Evolutionary conservation across 108 stramenopile species (phyloP).

Genomic region (Cyclotella atomus): DNA sequence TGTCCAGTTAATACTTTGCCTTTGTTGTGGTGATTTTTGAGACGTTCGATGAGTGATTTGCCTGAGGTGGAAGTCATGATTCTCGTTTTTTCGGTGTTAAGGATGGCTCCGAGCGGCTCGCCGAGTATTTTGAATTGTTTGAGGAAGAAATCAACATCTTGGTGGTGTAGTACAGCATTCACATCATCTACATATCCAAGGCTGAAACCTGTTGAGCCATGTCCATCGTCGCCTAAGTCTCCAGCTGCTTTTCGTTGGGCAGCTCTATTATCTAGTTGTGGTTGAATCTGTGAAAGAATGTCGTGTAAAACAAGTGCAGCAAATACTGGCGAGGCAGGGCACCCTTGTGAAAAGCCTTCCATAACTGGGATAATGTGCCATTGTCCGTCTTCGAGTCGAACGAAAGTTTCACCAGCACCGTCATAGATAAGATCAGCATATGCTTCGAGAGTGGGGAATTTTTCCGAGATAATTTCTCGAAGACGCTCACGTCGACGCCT

Average conservation of each 20-base stretch:
- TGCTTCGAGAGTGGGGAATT: neutral
- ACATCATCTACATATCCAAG: neutral
- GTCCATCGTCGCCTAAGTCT: neutral
- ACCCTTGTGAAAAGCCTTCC: neutral
- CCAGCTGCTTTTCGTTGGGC: neutral
- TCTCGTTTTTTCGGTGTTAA: neutral
- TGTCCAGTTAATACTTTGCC: neutral
- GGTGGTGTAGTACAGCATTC: neutral
- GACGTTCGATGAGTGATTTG: neutral
- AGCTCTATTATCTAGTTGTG: neutral
- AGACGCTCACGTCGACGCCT: neutral
- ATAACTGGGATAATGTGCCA: neutral
- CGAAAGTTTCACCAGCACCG: neutral
- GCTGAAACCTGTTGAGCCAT: neutral
- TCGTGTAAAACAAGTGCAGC: neutral
- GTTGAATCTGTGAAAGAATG: neutral
- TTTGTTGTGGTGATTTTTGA: neutral
- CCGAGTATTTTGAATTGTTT: neutral
- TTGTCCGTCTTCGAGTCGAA: neutral
- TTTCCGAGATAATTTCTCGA: neutral
- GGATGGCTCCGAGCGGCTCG: neutral
- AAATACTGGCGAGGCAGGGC: neutral
- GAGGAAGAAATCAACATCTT: neutral
- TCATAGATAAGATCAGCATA: neutral
- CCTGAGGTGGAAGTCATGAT: neutral